Conservation (phyloP, 2,329 filamentous ascomycete genomes). For the Sporothrix inflata region DNA sequence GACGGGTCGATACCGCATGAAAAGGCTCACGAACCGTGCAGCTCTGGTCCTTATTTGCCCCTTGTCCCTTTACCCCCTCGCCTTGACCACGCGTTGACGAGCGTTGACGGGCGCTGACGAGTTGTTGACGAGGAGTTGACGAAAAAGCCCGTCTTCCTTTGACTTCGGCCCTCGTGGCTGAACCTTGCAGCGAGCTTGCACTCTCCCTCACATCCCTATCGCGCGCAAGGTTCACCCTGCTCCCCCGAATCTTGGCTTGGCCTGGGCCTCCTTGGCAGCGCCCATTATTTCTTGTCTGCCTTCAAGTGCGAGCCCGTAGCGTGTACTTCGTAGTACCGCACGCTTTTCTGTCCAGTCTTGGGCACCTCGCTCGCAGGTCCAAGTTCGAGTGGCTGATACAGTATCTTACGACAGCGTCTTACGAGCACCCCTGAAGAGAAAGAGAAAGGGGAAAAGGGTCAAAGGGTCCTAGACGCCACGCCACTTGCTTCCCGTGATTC, state of each 20-base stretch:
- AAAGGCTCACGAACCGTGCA: neutral
- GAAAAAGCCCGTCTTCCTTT: too few relatives aligned
- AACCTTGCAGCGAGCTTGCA: neutral
- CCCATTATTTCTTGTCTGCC: neutral
- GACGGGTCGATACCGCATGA: neutral
- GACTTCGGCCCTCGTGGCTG: slow-evolving; percentile 11
- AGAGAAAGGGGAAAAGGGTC: too few relatives aligned
- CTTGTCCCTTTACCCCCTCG: neutral
- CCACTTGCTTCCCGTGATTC: neutral
- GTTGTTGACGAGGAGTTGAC: neutral
- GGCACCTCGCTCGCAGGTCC: neutral
- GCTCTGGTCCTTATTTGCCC: neutral
- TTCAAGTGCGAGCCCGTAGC: neutral
- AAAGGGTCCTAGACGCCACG: too few relatives aligned
- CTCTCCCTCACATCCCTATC: neutral
- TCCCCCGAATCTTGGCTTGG: neutral
- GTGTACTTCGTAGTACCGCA: neutral
- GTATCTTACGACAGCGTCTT: neutral
- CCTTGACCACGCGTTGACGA: neutral
- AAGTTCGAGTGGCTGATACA: slow-evolving; percentile 12
- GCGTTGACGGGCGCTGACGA: too few relatives aligned
- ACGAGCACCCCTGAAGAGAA: neutral
- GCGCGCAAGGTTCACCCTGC: neutral
- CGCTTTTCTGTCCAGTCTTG: neutral
- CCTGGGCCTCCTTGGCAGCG: slow-evolving; percentile 3